Evolutionary conservation across 2,329 filamentous ascomycete genomes (phyloP), one percentile per base, ranked within the genome.

Genomic region (Monosporascus cannonballus): DNA sequence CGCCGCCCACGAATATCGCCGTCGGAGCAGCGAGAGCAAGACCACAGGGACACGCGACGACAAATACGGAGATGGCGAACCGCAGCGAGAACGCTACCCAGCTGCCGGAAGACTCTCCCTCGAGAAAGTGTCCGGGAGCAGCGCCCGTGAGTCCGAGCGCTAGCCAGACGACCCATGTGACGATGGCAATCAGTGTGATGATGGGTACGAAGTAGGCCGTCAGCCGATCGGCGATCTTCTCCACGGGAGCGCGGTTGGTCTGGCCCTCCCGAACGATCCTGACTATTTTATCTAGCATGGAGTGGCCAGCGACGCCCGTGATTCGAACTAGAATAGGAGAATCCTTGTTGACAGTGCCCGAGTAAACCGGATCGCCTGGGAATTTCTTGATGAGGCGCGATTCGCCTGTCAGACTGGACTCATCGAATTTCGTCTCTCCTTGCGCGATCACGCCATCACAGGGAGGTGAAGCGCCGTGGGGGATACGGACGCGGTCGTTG

Each of bases 371-470:
- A 54, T 90, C 87, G 3, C 83, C 85, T 2, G 72, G 60, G 0
- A 49, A 56, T 70, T 92, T 92, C 62, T 76, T 77, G 51, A 91
- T 80, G 0, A 79, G 79, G 6, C 79, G 78, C 15, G 87, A 87
- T 69, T 92, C 88, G 50, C 88, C 88, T 2, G 93, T 96, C 55
- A 97, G 76, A 56, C 90, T 95, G 11, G 90, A 92, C 68, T 97
- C 93, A 64, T 96, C 90, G 63, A 96, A 96, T 48, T 75, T 79
- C 45, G 82, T 83, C 48, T 83, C 77, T 3, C 82, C 85, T 55
- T 78, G 68, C 56, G 83, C 72, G 57, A 96, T 60, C 54, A 78
- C 69, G 7, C 92, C 92, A 65, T 96, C 93, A 5, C 87, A 90
- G 1, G 93, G 89, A 0, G 93, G 93, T 1, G 91, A 96, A 1